phyloP scores from a whole-genome alignment of 2,329 filamentous ascomycete genomes.

The Sporothrix mexicana region DNA sequence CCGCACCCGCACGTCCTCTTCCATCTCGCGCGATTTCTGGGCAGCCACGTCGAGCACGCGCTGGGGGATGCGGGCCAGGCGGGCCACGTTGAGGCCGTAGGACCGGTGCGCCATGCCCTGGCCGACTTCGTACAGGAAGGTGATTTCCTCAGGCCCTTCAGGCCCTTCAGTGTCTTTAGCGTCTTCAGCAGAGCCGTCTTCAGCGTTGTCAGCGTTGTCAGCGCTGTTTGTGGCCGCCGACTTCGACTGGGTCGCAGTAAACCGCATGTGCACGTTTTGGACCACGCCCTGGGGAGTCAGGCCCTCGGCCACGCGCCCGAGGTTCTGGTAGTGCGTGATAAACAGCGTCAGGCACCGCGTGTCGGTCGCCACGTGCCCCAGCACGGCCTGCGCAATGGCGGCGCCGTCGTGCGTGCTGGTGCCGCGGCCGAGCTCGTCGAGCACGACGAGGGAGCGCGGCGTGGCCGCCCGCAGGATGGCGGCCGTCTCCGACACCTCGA shows the following conservation, averaged over 20 bases:
- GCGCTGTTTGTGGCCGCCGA: slow-evolving; percentile 19
- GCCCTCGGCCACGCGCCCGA: slow-evolving; percentile 71
- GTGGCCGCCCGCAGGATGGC: slow-evolving; percentile 90
- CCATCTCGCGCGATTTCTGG: slow-evolving; percentile 79
- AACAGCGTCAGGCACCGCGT: slow-evolving; percentile 83
- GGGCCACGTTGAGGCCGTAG: slow-evolving; percentile 92
- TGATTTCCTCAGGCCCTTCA: slow-evolving; percentile 67
- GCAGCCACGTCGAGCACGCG: slow-evolving; percentile 78
- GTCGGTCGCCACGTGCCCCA: slow-evolving; percentile 80
- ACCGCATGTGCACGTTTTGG: slow-evolving; percentile 93
- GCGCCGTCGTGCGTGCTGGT: slow-evolving; percentile 96
- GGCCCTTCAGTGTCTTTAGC: not conserved
- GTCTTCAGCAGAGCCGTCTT: slow-evolving; percentile 9
- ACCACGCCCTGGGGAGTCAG: slow-evolving; percentile 64
- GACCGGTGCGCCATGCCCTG: slow-evolving; percentile 92
- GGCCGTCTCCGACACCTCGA: slow-evolving; percentile 90
- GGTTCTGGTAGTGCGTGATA: slow-evolving; percentile 95
- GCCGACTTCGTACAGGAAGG: slow-evolving; percentile 90
- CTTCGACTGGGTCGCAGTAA: slow-evolving; percentile 53
- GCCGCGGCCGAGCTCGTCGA: slow-evolving; percentile 92
- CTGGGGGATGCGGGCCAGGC: slow-evolving; percentile 79
- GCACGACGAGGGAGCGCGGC: slow-evolving; percentile 81
- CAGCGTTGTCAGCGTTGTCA: not conserved
- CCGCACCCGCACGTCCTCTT: slow-evolving; percentile 70
- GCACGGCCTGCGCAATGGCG: slow-evolving; percentile 90